Evolutionary conservation across 164 flowering plant species (phyloP).

Genomic region (Chloranthus sessilifolius): DNA sequence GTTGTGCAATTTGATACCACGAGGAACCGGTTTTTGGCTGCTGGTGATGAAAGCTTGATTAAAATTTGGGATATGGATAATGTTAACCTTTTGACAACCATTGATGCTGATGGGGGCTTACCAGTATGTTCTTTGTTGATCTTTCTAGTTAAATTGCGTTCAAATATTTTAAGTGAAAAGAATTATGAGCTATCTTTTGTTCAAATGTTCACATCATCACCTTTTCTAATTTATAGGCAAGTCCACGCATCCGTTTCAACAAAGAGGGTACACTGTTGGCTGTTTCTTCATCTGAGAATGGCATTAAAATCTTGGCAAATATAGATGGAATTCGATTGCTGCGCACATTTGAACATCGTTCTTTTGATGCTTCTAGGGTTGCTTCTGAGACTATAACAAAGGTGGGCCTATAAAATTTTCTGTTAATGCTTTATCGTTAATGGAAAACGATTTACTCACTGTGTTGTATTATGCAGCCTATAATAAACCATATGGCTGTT

Average conservation of each 20-base stretch:
- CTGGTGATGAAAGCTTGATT: conserved; percentile 78
- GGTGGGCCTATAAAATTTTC: conserved; percentile 28
- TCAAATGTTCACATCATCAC: conserved; percentile 3
- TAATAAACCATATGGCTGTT: conserved; percentile 1
- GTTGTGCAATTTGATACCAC: conserved; percentile 89
- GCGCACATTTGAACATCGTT: conserved; percentile 52
- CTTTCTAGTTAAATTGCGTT: conserved; percentile 1
- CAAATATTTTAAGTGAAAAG: background rate
- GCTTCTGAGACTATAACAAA: conserved; percentile 44
- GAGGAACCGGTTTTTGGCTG: conserved; percentile 71
- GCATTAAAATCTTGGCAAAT: conserved; percentile 70
- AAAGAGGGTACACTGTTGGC: conserved; percentile 81
- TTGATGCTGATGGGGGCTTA: conserved; percentile 78
- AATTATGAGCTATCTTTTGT: background rate
- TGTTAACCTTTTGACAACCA: conserved; percentile 50
- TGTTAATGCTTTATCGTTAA: background rate
- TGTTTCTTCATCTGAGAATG: conserved; percentile 75
- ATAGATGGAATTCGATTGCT: conserved; percentile 58
- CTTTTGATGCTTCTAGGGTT: conserved; percentile 52
- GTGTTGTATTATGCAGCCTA: conserved; percentile 3
- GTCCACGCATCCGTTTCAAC: conserved; percentile 86
- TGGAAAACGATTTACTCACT: background rate
- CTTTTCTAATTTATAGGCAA: conserved; percentile 38
- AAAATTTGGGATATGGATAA: conserved; percentile 95
- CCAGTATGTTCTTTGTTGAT: conserved; percentile 39